These are phyloP conservation scores for Aspergillus kassunensis DNA, from an alignment of 495 filamentous ascomycete genomes.

Conservation along the genomic window DNA sequence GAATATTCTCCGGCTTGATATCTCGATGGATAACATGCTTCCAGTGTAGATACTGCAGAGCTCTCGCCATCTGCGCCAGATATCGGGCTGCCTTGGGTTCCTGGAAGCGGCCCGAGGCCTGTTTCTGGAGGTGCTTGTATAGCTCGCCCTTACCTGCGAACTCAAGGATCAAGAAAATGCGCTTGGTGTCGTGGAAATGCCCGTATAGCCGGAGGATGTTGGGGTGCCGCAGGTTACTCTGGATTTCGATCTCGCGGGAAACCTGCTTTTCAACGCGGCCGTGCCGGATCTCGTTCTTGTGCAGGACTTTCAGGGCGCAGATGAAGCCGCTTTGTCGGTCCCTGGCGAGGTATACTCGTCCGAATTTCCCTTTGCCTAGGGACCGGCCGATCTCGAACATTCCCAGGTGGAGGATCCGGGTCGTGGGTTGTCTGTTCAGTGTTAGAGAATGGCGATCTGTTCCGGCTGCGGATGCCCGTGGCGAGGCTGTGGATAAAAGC, in stretches of 20 bases:
- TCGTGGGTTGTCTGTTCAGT: too few relatives aligned
- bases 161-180: slow-evolving; percentile 93
- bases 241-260: slow-evolving; percentile 94
- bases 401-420: slow-evolving; percentile 84
- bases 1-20: slow-evolving; percentile 98
- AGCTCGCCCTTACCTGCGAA: slow-evolving; percentile 93
- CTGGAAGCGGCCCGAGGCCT: slow-evolving; percentile 80
- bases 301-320: slow-evolving; percentile 93
- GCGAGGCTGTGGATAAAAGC: too few relatives aligned
- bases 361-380: slow-evolving; percentile 95
- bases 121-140: slow-evolving; percentile 91
- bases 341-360: slow-evolving; percentile 90
- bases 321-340: slow-evolving; percentile 87
- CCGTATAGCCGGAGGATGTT: slow-evolving; percentile 93
- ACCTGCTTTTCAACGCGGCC: slow-evolving; percentile 96
- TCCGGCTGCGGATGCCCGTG: too few relatives aligned
- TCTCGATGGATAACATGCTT: slow-evolving; percentile 99
- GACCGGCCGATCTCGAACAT: slow-evolving; percentile 99
- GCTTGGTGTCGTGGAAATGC: slow-evolving; percentile 95
- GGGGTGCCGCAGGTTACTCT: slow-evolving; percentile 91
- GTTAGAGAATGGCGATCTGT: too few relatives aligned
- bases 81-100: slow-evolving; percentile 97
- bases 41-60: slow-evolving; percentile 85
- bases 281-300: slow-evolving; percentile 89
- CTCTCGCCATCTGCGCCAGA: slow-evolving; percentile 97